A percentile compares a stretch with the other conserved stretches of the same genome.
Evolutionary conservation across 1,284 basidiomycete species (phyloP).

Genomic region (Afroboletus lepidellus): DNA sequence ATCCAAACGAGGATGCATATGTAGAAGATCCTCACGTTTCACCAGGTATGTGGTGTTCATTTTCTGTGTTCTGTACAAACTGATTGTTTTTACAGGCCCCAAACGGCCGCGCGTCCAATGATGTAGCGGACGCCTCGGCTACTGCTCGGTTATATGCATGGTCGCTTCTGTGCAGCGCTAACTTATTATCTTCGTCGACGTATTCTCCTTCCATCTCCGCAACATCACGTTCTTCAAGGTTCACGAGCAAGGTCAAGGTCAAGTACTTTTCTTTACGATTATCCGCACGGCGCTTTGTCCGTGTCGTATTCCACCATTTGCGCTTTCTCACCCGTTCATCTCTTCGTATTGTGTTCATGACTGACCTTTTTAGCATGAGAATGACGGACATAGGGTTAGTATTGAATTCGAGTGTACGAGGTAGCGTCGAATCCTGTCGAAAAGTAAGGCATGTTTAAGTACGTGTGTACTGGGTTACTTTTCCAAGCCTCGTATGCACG

Average conservation of each 20-base stretch:
- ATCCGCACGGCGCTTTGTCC: background rate
- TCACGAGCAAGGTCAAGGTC: slow-evolving; percentile 32
- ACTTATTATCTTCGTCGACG: slow-evolving; percentile 28
- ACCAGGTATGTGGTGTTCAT: slow-evolving; percentile 40
- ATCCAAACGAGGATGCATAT: slow-evolving; percentile 37
- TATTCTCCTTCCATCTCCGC: slow-evolving; percentile 5
- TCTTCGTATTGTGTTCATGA: slow-evolving; percentile 15
- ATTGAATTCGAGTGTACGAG: slow-evolving; percentile 1
- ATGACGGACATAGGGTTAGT: slow-evolving; percentile 5
- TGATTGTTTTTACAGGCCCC: slow-evolving; percentile 26
- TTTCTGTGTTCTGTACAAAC: slow-evolving; percentile 3
- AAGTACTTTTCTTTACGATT: slow-evolving; percentile 27
- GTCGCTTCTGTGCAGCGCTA: slow-evolving; percentile 21
- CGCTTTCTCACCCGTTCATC: background rate
- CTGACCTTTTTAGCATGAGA: slow-evolving; percentile 32
- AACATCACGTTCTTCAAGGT: slow-evolving; percentile 11
- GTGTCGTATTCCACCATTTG: slow-evolving; percentile 1
- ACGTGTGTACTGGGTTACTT: slow-evolving; percentile 7
- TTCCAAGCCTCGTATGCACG: background rate
- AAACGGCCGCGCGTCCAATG: slow-evolving; percentile 39
- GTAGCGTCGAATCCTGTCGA: background rate
- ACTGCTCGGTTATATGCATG: background rate
- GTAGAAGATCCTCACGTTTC: slow-evolving; percentile 36
- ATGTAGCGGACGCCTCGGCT: slow-evolving; percentile 9
- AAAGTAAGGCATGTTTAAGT: slow-evolving; percentile 11